phyloP scores from a whole-genome alignment of 306 rosid species.

The Prunus campanulata region DNA sequence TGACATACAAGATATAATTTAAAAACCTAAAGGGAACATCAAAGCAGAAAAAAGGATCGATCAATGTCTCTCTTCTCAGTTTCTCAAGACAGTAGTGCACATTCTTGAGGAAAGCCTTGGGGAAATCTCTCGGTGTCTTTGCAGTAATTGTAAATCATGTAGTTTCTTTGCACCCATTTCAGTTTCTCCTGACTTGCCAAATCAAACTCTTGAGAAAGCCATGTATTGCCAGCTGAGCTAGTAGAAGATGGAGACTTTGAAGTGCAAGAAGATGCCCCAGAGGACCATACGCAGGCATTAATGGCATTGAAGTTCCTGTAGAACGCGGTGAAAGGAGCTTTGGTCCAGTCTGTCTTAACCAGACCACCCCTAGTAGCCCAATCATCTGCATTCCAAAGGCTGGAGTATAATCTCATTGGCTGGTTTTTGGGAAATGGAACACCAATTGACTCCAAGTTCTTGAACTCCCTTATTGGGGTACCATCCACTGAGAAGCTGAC shows the following conservation, averaged over 20 bases:
- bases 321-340: constrained; percentile 70
- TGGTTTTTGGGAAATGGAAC: constrained; percentile 69
- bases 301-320: constrained; percentile 55
- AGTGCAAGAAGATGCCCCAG: constrained; percentile 49
- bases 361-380: constrained; percentile 69
- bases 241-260: constrained; percentile 15
- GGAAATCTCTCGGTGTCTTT: constrained; percentile 50
- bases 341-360: constrained; percentile 64
- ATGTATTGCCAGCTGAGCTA: not conserved
- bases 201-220: constrained; percentile 53
- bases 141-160: constrained; percentile 72
- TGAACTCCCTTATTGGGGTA: constrained; percentile 73
- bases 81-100: constrained; percentile 2
- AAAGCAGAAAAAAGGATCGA: not conserved
- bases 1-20: too few relatives aligned
- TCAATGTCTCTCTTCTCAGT: not conserved
- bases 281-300: constrained; percentile 52
- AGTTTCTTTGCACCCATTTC: constrained; percentile 58
- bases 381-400: constrained; percentile 39
- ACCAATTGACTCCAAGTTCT: constrained; percentile 52
- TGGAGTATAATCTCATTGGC: constrained; percentile 64
- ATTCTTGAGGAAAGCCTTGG: constrained; percentile 60
- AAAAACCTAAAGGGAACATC: not conserved
- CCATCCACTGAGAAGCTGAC: constrained; percentile 70
- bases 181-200: constrained; percentile 30